These are phyloP conservation scores for Jaapia argillacea DNA, from an alignment of 768 basidiomycete genomes.

Conservation along the genomic window DNA sequence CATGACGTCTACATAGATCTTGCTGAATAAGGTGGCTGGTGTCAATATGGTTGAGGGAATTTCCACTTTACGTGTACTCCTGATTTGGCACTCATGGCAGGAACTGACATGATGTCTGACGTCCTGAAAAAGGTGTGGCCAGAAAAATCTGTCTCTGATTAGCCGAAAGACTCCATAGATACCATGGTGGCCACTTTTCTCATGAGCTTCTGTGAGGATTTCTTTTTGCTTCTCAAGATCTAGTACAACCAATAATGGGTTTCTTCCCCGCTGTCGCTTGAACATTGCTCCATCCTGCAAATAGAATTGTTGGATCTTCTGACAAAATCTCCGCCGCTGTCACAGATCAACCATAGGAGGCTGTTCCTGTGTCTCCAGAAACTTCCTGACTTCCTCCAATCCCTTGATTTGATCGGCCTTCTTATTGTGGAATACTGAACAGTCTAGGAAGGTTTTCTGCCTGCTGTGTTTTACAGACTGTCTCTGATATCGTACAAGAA, in stretches of 20 bases:
- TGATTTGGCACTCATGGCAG: conserved; percentile 12
- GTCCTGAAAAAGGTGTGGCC: conserved; percentile 8
- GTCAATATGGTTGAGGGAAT: conserved; percentile 8
- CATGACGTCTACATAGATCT: no score
- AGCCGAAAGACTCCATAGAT: conserved; percentile 5
- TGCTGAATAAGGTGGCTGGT: conserved; percentile 8
- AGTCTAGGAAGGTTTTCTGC: no score
- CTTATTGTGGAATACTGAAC: no score
- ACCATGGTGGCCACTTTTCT: conserved; percentile 12
- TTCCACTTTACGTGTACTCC: conserved; percentile 8
- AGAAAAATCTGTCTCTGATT: conserved; percentile 9
- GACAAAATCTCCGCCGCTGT: no score
- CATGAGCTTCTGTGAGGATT: conserved; percentile 12
- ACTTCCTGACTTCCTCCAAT: no score
- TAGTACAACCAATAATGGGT: conserved; percentile 5
- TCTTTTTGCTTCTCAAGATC: neutral
- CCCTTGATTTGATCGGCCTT: no score
- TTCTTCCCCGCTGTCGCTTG: neutral
- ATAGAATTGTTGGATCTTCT: no score
- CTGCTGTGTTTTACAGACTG: no score
- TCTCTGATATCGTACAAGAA: conserved; percentile 5
- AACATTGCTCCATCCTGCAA: conserved; percentile 6
- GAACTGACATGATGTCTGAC: no score
- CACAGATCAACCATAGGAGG: no score
- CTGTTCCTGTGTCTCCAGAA: no score